Evolutionary conservation across 2,329 filamentous ascomycete species (phyloP).

Genomic region (Fusarium sp.): DNA sequence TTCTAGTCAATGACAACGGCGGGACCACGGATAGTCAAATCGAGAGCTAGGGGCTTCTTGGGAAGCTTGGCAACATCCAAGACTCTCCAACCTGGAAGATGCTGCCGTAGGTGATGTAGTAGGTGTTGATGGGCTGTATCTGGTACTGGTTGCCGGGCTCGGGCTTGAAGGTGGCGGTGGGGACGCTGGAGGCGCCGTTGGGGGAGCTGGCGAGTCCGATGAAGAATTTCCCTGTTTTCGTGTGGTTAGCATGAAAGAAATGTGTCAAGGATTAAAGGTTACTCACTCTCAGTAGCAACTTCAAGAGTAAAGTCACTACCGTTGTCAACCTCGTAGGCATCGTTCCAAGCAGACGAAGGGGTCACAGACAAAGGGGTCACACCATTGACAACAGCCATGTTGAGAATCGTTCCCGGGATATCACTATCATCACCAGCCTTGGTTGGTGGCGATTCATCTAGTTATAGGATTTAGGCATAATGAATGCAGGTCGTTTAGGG

Average conservation of each 20-base stretch:
- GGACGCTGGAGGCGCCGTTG: neutral
- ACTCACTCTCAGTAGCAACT: neutral
- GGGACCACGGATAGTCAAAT: neutral
- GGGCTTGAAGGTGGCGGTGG: neutral
- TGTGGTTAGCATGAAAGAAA: neutral
- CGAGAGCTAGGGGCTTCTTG: neutral
- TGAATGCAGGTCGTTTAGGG: too few relatives aligned
- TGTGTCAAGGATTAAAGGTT: too few relatives aligned
- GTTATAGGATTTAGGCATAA: too few relatives aligned
- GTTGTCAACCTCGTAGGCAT: neutral
- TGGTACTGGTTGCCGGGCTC: neutral
- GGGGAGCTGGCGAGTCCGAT: neutral
- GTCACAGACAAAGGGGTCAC: neutral
- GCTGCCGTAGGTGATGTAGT: neutral
- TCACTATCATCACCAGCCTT: neutral
- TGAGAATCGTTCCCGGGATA: neutral
- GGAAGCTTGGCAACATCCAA: neutral
- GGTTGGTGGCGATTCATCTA: too few relatives aligned
- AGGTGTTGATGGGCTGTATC: neutral
- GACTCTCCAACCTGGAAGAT: neutral
- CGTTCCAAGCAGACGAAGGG: neutral
- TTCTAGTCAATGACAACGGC: neutral
- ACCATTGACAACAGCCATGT: neutral
- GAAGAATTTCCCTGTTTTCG: neutral
- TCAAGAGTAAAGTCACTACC: neutral